Evolutionary conservation across 2,329 filamentous ascomycete genomes (phyloP), one percentile per base, ranked within the genome.

Genomic region (Cordyceps cateniannulata): DNA sequence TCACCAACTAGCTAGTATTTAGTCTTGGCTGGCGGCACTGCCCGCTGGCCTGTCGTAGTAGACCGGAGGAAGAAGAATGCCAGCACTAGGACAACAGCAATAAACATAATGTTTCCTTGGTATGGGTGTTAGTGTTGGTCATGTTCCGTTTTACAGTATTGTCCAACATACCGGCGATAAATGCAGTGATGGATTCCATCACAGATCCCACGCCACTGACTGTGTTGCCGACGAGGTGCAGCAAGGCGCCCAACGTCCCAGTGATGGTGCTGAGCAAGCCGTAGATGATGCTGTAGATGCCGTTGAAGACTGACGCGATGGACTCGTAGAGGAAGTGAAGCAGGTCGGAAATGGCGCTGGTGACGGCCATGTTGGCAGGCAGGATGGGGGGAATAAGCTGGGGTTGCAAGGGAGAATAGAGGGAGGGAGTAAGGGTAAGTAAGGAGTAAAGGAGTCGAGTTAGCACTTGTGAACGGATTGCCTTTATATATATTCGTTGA

Each of bases 51-150:
- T 27, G 54, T 58, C 22, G 22, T 18, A 20, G 54, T 58, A 16
- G 54, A 49, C 22, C 54, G 54, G 12, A 58, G 18, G 45, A 49
- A 27, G 29, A 58, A 49, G 18, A 58, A 58, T 16, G 54, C 54
- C 44, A 49, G 8, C 54, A 49, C 44, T 14, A 44, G 44, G 45
- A 29, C 54, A 5, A 49, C 29, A 27, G 27, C 18, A 16, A 58
- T 10, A 49, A 58, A 12, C 3, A 49, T 18, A 22, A 58, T 49
- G 22, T 58, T 58, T 49, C 54, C 54, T 58, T n/a, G 6, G 9
- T 18, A 12, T 6, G 1, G 22, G 3, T 35, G 18, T 55, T 55
- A 55, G 53, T 14, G 12, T 35, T 29, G 20, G 29, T 22, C 14
- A 5, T 24, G 10, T 24, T 24, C 8, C 20, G 22, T 18, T 40